Conservation (phyloP, 2,329 filamentous ascomycete genomes). For the Lasiodiplodia sp. region DNA sequence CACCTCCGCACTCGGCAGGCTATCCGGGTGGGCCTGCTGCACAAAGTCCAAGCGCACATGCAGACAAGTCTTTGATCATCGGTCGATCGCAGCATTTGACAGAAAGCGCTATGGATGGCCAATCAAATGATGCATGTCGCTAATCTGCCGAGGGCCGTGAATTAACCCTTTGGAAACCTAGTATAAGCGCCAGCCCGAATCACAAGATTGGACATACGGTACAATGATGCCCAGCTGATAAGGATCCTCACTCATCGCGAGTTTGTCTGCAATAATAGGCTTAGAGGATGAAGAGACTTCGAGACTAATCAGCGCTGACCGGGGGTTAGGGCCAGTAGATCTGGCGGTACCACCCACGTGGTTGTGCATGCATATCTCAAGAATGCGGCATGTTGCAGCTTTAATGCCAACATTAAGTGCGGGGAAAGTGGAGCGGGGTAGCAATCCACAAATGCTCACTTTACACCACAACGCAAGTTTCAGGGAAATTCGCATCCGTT, state of each 20-base stretch:
- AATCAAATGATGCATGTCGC: neutral
- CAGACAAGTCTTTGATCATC: neutral
- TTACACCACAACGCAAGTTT: too few species aligned
- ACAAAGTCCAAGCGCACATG: neutral
- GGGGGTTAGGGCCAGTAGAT: neutral
- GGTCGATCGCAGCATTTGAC: neutral
- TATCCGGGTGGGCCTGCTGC: conserved; percentile 1
- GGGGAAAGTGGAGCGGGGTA: neutral
- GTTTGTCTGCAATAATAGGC: neutral
- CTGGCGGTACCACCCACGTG: neutral
- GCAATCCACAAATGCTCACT: neutral
- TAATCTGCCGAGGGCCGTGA: neutral
- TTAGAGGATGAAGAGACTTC: neutral
- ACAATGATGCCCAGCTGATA: too few species aligned
- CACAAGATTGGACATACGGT: too few species aligned
- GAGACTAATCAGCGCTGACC: neutral
- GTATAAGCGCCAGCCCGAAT: neutral
- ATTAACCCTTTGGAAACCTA: neutral
- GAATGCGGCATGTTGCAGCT: neutral
- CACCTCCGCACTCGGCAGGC: neutral
- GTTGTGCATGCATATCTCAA: neutral
- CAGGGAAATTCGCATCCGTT: too few species aligned
- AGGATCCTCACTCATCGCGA: neutral
- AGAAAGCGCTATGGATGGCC: neutral
- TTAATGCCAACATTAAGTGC: neutral